phyloP scores from a whole-genome alignment of 129 eudicot species.

The Solidago caesia region DNA sequence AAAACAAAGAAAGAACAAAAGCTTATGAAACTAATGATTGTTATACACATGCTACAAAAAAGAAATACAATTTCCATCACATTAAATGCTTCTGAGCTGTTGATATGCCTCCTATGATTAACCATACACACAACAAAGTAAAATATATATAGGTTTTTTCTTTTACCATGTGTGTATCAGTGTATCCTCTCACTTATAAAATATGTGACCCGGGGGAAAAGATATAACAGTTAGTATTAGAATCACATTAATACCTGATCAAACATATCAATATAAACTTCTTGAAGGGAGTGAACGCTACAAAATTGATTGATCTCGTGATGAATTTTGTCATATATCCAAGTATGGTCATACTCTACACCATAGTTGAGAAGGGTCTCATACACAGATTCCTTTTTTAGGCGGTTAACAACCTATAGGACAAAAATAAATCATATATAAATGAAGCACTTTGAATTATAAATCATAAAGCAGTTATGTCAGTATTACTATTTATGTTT shows the following conservation, averaged over 20 bases:
- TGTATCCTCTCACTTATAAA: background rate
- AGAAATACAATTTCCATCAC: background rate
- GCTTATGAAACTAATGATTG: conserved; percentile 3
- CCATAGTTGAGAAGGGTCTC: conserved; percentile 85
- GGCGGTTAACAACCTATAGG: conserved; percentile 91
- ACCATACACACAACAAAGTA: background rate
- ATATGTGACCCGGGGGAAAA: background rate
- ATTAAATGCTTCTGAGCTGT: conserved; percentile 2
- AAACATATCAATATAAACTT: conserved; percentile 95
- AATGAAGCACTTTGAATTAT: conserved; percentile 5
- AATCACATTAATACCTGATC: conserved; percentile 68
- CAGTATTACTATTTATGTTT: conserved; percentile 3
- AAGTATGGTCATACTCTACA: conserved; percentile 86
- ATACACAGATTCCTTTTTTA: conserved; percentile 68
- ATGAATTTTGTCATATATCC: conserved; percentile 97
- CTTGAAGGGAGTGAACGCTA: conserved; percentile 93
- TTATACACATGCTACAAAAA: background rate
- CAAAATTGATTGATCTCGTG: conserved; percentile 98
- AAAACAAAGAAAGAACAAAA: background rate
- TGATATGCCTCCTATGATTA: background rate
- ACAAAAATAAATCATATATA: conserved; percentile 3
- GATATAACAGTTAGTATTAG: background rate
- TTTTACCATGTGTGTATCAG: background rate
- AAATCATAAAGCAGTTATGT: background rate
- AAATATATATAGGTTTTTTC: background rate